Conservation (phyloP, 1,284 basidiomycete genomes). For the Cronartium ribicola region DNA sequence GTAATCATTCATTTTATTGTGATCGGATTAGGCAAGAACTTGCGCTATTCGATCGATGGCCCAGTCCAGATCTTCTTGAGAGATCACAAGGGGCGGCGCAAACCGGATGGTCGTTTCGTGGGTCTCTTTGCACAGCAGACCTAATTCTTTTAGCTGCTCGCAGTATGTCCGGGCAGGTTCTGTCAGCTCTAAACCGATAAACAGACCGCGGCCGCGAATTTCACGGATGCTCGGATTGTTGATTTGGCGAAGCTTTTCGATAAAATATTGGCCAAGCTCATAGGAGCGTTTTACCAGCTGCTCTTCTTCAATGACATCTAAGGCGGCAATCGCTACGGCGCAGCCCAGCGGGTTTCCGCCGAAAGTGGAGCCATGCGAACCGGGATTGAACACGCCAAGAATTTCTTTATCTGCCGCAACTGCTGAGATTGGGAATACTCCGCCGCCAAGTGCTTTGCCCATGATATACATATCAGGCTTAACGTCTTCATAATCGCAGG, state of each 20-base stretch:
- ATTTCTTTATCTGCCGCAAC: conserved; percentile 83
- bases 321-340: conserved; percentile 85
- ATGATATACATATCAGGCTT: conserved; percentile 74
- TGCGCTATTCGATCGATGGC: too few species aligned
- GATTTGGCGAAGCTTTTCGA: too few species aligned
- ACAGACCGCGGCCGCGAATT: background rate
- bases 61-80: conserved; percentile 82
- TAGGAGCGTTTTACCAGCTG: conserved; percentile 73
- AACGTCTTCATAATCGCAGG: background rate
- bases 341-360: conserved; percentile 93
- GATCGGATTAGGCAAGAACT: too few species aligned
- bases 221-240: background rate
- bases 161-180: conserved; percentile 97
- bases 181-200: too few species aligned
- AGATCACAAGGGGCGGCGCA: conserved; percentile 88
- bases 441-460: conserved; percentile 93
- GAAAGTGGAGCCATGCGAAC: conserved; percentile 95
- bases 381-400: conserved; percentile 93
- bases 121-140: conserved; percentile 90
- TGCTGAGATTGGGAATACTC: conserved; percentile 93
- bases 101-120: conserved; percentile 93
- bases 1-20: too few species aligned
- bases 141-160: conserved; percentile 81
- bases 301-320: conserved; percentile 83
- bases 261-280: conserved; percentile 74